Evolutionary conservation across 768 basidiomycete genomes (phyloP).

Genomic region (Termitomyces sp.): DNA sequence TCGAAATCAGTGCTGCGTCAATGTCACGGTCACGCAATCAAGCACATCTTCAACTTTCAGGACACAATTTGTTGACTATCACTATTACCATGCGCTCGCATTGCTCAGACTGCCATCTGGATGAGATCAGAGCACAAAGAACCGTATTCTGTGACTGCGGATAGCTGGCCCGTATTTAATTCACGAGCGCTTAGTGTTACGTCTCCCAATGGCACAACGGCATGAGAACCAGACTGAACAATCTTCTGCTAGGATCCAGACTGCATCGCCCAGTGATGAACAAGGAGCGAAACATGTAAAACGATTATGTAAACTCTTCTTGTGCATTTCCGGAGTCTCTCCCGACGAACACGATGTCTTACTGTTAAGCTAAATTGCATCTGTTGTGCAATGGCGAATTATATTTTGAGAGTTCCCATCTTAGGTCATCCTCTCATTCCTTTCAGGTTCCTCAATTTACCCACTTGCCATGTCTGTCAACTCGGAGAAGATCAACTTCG

Average conservation of each 20-base stretch:
- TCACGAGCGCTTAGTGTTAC: background rate
- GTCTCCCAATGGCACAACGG: background rate
- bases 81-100: no score
- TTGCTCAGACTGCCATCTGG: background rate
- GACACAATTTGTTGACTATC: no score
- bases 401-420: background rate
- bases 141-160: background rate
- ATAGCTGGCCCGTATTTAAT: background rate
- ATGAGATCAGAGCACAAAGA: background rate
- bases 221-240: no score
- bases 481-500: conserved; percentile 23
- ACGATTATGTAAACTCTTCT: background rate
- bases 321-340: background rate
- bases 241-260: background rate
- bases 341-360: background rate
- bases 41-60: no score
- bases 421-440: background rate
- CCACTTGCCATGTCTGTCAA: background rate
- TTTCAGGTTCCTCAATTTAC: background rate
- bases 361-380: background rate
- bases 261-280: background rate
- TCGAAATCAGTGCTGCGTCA: background rate
- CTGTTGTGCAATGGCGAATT: background rate
- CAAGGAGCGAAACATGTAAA: background rate
- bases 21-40: no score